Percentiles rank a stretch among this genome's conserved stretches.
These are phyloP conservation scores for Platismatia glauca DNA, from an alignment of 495 filamentous ascomycete species.

Conservation along the genomic window DNA sequence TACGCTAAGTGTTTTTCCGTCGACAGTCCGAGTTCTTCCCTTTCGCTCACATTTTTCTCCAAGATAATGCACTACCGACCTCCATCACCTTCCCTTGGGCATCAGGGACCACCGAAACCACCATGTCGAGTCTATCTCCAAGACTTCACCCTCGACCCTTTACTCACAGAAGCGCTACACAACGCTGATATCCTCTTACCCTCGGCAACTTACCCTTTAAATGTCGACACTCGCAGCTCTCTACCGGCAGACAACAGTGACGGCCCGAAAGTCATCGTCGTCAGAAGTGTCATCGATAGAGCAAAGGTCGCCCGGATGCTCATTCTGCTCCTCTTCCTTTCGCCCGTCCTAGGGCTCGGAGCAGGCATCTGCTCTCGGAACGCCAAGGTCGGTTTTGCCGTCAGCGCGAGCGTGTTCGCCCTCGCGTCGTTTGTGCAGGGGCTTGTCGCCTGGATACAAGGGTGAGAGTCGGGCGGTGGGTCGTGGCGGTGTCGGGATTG, in stretches of 20 bases:
- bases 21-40: background rate
- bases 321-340: slow-evolving; percentile 12
- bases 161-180: background rate
- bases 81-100: background rate
- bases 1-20: background rate
- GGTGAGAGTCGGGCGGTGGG: background rate
- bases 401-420: slow-evolving; percentile 12
- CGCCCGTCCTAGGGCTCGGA: slow-evolving; percentile 2
- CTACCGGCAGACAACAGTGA: background rate
- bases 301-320: slow-evolving; percentile 16
- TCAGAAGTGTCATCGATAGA: slow-evolving; percentile 13
- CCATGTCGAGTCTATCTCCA: background rate
- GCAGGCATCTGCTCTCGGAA: slow-evolving; percentile 12
- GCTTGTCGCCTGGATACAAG: slow-evolving; percentile 10
- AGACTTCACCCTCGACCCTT: background rate
- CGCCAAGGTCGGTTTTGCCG: slow-evolving; percentile 16
- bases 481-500: background rate
- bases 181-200: background rate
- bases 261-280: background rate
- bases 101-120: background rate
- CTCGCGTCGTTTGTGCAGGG: slow-evolving; percentile 12
- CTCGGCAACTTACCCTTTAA: background rate
- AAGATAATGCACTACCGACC: background rate
- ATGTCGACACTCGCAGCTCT: background rate
- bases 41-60: background rate